phyloP scores from a whole-genome alignment of 768 basidiomycete species.

The Botryobasidium botryosum region DNA sequence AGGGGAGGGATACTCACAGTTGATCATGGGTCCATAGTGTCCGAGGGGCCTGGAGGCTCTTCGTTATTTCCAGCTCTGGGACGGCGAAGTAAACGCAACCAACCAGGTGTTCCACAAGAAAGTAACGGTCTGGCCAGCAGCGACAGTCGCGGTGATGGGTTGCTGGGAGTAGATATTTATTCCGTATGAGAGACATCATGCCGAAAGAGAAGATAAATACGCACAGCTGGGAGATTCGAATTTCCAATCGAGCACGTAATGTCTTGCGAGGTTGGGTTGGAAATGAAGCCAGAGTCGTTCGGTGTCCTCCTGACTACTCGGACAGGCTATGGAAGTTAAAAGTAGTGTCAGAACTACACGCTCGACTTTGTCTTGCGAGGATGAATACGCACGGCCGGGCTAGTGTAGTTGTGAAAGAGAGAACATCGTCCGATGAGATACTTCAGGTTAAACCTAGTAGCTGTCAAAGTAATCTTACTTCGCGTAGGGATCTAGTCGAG shows the following conservation, averaged over 20 bases:
- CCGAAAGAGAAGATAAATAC: background rate
- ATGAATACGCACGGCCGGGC: too few relatives aligned
- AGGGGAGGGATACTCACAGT: too few relatives aligned
- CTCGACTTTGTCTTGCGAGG: too few relatives aligned
- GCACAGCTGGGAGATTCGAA: too few relatives aligned
- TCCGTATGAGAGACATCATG: background rate
- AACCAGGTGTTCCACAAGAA: constrained; percentile 8
- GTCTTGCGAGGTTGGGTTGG: constrained; percentile 1
- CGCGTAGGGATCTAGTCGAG: background rate
- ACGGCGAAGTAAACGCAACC: background rate
- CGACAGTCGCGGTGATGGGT: constrained; percentile 1
- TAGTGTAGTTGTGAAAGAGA: too few relatives aligned
- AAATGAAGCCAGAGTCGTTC: background rate
- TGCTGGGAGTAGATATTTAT: background rate
- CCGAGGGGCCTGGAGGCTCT: too few relatives aligned
- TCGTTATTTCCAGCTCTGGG: too few relatives aligned
- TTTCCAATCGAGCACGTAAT: constrained; percentile 10
- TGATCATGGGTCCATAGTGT: constrained; percentile 1
- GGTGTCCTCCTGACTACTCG: constrained; percentile 5
- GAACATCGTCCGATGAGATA: too few relatives aligned
- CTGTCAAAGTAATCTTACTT: too few relatives aligned
- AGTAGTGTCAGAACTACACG: too few relatives aligned
- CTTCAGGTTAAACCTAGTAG: too few relatives aligned
- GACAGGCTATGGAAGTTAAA: background rate
- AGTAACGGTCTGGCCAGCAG: constrained; percentile 2